phyloP scores from a whole-genome alignment of 495 filamentous ascomycete species.

The Penicillium fimorum region DNA sequence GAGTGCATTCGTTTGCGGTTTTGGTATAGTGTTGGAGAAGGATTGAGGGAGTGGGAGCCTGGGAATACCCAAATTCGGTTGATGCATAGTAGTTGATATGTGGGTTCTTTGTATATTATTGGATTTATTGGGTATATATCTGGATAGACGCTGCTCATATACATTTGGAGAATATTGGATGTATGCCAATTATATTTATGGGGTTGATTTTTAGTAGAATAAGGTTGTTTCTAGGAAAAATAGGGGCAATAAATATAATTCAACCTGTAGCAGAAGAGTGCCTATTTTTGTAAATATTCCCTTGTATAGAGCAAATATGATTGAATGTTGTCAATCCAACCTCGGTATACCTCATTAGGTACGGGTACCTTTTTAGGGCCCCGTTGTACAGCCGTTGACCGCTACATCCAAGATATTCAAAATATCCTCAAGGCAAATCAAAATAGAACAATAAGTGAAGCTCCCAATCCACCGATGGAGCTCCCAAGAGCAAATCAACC shows the following conservation, averaged over 20 bases:
- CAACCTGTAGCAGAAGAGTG: neutral
- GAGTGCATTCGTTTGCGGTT: slow-evolving; percentile 81
- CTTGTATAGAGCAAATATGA: too few species aligned
- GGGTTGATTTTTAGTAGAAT: neutral
- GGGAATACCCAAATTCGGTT: slow-evolving; percentile 63
- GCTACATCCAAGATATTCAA: slow-evolving; percentile 4
- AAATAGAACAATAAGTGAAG: slow-evolving; percentile 22
- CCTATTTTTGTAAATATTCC: neutral
- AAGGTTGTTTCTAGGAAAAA: neutral
- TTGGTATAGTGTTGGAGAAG: slow-evolving; percentile 86
- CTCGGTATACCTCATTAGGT: neutral
- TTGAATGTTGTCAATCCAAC: neutral
- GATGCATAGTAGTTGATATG: slow-evolving; percentile 46
- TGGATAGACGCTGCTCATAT: slow-evolving; percentile 1
- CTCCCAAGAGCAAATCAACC: slow-evolving; percentile 12
- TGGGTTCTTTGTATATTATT: slow-evolving; percentile 5
- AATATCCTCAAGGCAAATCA: neutral
- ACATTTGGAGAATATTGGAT: neutral
- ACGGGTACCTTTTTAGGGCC: neutral
- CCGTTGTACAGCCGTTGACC: slow-evolving; percentile 12
- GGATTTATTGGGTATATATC: neutral
- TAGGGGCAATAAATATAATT: neutral
- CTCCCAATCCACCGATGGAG: slow-evolving; percentile 8
- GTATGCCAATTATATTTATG: neutral
- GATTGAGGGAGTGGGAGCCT: slow-evolving; percentile 78